Base-by-base conservation (phyloP, 75 land plant genomes). In the Sequoiadendron giganteum region DNA sequence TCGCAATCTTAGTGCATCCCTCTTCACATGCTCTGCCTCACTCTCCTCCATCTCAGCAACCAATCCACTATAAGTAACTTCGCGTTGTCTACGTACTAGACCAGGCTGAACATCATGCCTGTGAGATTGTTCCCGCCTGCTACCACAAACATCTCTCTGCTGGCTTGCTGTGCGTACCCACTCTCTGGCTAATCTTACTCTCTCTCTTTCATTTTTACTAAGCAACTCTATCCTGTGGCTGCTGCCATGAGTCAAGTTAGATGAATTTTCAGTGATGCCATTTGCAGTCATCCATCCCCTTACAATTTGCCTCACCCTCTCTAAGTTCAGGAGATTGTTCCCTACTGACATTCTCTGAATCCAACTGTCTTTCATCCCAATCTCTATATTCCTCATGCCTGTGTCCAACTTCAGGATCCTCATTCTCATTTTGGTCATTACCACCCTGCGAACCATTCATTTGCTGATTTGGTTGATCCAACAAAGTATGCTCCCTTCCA, bases 1-100 rank as follows among this genome's bases (percentile, higher is more conserved):
- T 86, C 77, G 91, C 99, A 25, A 92, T 86, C 97, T 91, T 56
- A 89, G 87, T 87, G 90, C 79, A 58, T 93, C 95, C 84, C 93
- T 90, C 0, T 92, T 88, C 3, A 90, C 86, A 88, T 95, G 94
- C 90, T 93, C 95, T 32, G 94, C 90, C 85, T 86, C 91, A 13
- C 89, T 90, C 86, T 95, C 93, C 43, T 92, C 94, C 30, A 84
- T 86, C 52, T 92, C 95, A 82, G 77, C 86, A 84, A 47, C 92
- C 58, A 85, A 83, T 4, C 89, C 91, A 49, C 89, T 90, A 76
- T 83, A 88, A 55, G 47, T 88, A 40, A 70, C 80, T 39, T 79
- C 85, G 7, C 43, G 65, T 54, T 36, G 90, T 86, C 93, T 93
- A 54, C 90, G 54, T 85, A 65, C 85, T 30, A 73, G 42, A 68